These are phyloP conservation scores for Pythium brachiatum DNA, from an alignment of 352 stramenopile genomes.

Conservation along the genomic window DNA sequence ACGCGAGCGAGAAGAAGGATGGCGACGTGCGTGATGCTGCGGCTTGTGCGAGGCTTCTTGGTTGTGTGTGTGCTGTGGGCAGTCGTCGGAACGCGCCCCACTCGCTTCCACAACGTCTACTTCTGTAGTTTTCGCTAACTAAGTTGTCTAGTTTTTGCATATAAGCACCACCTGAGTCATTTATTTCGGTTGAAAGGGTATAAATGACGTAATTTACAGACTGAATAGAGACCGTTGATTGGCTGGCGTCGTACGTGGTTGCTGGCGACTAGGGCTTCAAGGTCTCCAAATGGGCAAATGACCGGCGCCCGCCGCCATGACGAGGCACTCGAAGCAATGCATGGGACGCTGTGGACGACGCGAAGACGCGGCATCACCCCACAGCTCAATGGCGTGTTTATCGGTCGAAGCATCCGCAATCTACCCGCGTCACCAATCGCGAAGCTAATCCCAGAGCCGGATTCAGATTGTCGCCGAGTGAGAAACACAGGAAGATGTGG, in stretches of 20 bases:
- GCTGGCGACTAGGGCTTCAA: constrained; percentile 10
- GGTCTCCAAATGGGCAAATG: constrained; percentile 2
- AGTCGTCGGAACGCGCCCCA: constrained; percentile 9
- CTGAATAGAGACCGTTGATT: constrained; percentile 3
- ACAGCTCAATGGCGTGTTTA: not conserved
- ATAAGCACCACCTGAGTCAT: not conserved
- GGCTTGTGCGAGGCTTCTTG: not conserved
- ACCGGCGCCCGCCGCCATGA: not conserved
- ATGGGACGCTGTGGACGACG: not conserved
- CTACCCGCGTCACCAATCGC: not conserved
- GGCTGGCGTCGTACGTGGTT: constrained; percentile 1
- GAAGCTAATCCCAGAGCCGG: not conserved
- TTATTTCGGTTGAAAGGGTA: not conserved
- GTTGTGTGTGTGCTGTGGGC: constrained; percentile 1
- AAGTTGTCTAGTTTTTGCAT: not conserved
- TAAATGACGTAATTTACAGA: not conserved
- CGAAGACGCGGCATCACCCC: not conserved
- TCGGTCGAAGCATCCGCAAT: not conserved
- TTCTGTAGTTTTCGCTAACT: constrained; percentile 3
- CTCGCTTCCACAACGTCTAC: constrained; percentile 3
- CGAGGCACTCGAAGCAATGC: not conserved
- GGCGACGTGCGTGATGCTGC: not conserved
- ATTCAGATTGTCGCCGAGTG: not conserved
- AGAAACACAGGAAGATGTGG: not conserved
- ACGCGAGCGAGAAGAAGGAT: not conserved